phyloP scores from a whole-genome alignment of 2,329 filamentous ascomycete genomes.

The Diaporthe sp. region DNA sequence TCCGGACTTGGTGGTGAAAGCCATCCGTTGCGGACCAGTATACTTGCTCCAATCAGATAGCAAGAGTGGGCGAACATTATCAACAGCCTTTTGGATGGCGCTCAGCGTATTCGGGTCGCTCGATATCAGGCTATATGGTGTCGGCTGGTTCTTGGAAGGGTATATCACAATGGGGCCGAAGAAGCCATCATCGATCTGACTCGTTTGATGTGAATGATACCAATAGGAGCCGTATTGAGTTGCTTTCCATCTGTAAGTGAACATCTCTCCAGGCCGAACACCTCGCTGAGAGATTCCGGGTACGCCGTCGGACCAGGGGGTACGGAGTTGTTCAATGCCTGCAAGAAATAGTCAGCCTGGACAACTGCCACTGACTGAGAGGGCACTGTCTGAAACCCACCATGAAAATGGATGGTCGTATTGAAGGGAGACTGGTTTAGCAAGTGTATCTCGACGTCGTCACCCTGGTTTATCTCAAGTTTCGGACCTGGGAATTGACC shows the following conservation, averaged over 20 bases:
- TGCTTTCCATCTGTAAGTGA: slow-evolving; percentile 69
- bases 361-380: background rate
- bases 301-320: slow-evolving; percentile 73
- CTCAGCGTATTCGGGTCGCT: slow-evolving; percentile 10
- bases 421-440: slow-evolving; percentile 59
- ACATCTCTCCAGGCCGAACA: slow-evolving; percentile 63
- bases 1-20: slow-evolving; percentile 44
- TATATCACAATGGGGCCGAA: slow-evolving; percentile 69
- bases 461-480: slow-evolving; percentile 67
- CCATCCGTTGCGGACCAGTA: background rate
- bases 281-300: slow-evolving; percentile 68
- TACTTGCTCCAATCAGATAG: slow-evolving; percentile 19
- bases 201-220: slow-evolving; percentile 71
- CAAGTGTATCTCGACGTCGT: slow-evolving; percentile 60
- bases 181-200: slow-evolving; percentile 72
- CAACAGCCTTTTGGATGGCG: slow-evolving; percentile 12
- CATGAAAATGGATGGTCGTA: slow-evolving; percentile 21
- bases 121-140: slow-evolving; percentile 18
- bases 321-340: slow-evolving; percentile 64
- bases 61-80: background rate
- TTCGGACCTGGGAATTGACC: slow-evolving; percentile 73
- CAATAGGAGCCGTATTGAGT: slow-evolving; percentile 71
- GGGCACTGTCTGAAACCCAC: background rate
- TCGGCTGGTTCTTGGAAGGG: slow-evolving; percentile 44
- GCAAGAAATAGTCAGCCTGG: background rate